A percentile compares a stretch with the other conserved stretches of the same genome.
These are phyloP conservation scores for Trichoderma oligosporum DNA, from an alignment of 2,329 filamentous ascomycete genomes.

Conservation along the genomic window DNA sequence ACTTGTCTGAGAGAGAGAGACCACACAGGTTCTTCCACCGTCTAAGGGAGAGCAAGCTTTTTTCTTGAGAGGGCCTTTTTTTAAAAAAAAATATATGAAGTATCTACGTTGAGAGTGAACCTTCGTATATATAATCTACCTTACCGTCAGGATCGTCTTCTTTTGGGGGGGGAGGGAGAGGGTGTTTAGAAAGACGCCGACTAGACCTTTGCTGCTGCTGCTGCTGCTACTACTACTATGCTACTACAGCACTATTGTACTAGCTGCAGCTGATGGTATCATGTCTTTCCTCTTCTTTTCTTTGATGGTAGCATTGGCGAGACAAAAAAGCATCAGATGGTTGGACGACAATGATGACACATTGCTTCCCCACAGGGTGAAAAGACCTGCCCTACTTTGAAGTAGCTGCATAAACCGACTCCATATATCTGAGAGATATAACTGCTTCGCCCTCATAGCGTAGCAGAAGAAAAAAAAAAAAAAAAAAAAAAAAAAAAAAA, in stretches of 20 bases:
- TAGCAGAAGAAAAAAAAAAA: background rate
- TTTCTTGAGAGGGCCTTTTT: no score
- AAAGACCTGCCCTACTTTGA: background rate
- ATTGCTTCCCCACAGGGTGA: constrained; percentile 5
- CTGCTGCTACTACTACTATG: background rate
- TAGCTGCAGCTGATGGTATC: background rate
- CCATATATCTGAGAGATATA: constrained; percentile 14
- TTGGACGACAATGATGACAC: constrained; percentile 6
- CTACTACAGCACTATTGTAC: background rate
- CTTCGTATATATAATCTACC: no score
- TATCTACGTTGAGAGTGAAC: no score
- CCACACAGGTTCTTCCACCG: no score
- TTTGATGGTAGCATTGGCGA: background rate
- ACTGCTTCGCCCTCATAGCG: background rate
- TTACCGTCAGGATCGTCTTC: no score
- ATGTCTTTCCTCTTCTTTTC: no score
- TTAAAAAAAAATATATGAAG: no score
- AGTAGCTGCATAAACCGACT: constrained; percentile 9
- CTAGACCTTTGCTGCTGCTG: no score
- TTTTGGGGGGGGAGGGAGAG: no score
- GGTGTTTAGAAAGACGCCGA: no score
- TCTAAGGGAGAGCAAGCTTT: no score
- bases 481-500: background rate
- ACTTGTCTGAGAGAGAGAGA: no score
- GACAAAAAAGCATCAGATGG: background rate